Evolutionary conservation across 495 filamentous ascomycete genomes (phyloP), one percentile per base, ranked within the genome.

Genomic region (Gamarada debralockiae): DNA sequence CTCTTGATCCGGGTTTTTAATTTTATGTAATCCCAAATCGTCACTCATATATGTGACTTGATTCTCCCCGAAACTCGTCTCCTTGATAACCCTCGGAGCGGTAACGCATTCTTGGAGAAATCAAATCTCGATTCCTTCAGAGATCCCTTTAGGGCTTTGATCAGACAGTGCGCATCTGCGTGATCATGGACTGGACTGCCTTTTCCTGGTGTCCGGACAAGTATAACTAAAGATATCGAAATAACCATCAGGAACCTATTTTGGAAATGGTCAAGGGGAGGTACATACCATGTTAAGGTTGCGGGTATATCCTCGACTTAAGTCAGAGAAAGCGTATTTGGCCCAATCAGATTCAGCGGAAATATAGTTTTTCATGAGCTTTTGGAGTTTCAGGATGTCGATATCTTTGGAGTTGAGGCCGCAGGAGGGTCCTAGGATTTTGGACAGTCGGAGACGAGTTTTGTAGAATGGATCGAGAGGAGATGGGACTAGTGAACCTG

Each of bases 131-230:
- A 90, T 70, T 97, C 92, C 59, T 79, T 83, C 41, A 97, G 74
- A 33, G 73, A 75, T 23, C 92, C 91, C 57, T 82, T 82, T 29
- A 96, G 78, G 55, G 96, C 70, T 64, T 76, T 80, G 75, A 80
- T 79, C 37, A 80, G 52, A 65, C 89, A 92, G 60, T 92, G 87
- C 15, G 89, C 85, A 59, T 88, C 83, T 58, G 86, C 86, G 66
- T 93, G 89, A 63, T 96, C 91, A 66, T 97, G 92, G 55, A 96
- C 86, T 2, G 81, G 80, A 59, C 83, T 90, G 18, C 83, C 83
- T 67, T 88, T 89, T n/a, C 88, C 87, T 14, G 92, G 92, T 9
- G 78, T 84, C 92, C 92, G 96, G 21, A 96, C 92, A 9, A 97
- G 77, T n/a, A n/a, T n/a, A 22, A 97, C 83, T 43, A 96, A 78